These are phyloP conservation scores for Solanum lycopersicoides DNA, from an alignment of 257 asterid genomes.

Conservation along the genomic window DNA sequence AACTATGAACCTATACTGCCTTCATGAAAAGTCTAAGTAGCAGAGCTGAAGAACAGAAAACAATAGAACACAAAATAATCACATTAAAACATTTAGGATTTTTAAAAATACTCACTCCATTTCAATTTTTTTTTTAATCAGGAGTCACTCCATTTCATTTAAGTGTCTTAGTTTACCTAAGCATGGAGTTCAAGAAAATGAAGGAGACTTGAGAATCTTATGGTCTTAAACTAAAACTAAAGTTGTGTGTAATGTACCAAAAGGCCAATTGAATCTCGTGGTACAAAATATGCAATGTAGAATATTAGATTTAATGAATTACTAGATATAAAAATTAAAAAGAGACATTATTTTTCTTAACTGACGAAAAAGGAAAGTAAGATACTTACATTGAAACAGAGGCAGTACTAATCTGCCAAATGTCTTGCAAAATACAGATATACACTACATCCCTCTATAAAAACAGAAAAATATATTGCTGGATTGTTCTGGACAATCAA, in stretches of 20 bases:
- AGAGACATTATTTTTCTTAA: not conserved
- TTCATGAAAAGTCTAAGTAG: not conserved
- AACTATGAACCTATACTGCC: not conserved
- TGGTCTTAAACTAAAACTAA: not conserved
- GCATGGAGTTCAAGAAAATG: not conserved
- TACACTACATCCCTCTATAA: not conserved
- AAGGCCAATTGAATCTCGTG: not conserved
- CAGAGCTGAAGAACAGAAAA: not conserved
- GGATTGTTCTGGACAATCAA: not conserved
- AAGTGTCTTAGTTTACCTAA: not conserved
- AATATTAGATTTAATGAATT: not conserved
- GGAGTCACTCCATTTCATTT: not conserved
- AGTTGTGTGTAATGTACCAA: not conserved
- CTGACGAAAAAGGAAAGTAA: not conserved
- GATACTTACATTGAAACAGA: not conserved
- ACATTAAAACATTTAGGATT: not conserved
- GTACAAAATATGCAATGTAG: not conserved
- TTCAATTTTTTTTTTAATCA: not conserved
- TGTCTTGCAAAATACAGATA: not conserved
- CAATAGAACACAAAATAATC: not conserved
- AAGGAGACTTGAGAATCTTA: not conserved
- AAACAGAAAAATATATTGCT: not conserved
- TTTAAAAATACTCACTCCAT: not conserved
- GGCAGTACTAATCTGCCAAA: not conserved
- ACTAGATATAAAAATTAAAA: not conserved